A percentile compares a stretch with the other conserved stretches of the same genome.
These are phyloP conservation scores for Podila verticillata DNA, from an alignment of 192 early-diverging fungal genomes.

Conservation along the genomic window DNA sequence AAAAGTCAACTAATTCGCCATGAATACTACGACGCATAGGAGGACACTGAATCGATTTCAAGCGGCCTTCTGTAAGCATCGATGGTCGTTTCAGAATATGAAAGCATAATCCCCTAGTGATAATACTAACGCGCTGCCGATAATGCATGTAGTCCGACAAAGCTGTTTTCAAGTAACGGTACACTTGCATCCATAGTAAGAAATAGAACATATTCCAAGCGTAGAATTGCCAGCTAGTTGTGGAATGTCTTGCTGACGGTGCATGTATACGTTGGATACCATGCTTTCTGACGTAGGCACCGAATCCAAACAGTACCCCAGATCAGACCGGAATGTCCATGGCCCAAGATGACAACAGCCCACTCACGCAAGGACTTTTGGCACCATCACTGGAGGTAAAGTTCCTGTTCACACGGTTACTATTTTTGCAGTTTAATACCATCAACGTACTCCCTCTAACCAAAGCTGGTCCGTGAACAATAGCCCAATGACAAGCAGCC, in stretches of 20 bases:
- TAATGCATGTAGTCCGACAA: constrained; percentile 7
- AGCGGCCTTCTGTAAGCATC: constrained; percentile 6
- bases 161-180: constrained; percentile 7
- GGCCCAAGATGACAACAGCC: neutral
- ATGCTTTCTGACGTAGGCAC: neutral
- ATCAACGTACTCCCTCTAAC: neutral
- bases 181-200: neutral
- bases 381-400: constrained; percentile 27
- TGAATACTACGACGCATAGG: constrained; percentile 1
- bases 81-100: too few relatives aligned
- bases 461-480: too few relatives aligned
- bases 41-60: constrained; percentile 11
- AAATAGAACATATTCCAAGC: neutral
- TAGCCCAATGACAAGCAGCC: neutral
- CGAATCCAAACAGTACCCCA: neutral
- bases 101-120: too few relatives aligned
- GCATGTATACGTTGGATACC: too few relatives aligned
- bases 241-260: neutral
- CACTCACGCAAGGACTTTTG: constrained; percentile 3
- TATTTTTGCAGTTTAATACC: neutral
- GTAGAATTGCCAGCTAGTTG: neutral
- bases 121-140: neutral
- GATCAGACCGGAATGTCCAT: neutral
- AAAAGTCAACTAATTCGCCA: neutral
- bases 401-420: neutral